Evolutionary conservation across 2,329 filamentous ascomycete genomes (phyloP), one percentile per base, ranked within the genome.

Genomic region (Tolypocladium nubicola): DNA sequence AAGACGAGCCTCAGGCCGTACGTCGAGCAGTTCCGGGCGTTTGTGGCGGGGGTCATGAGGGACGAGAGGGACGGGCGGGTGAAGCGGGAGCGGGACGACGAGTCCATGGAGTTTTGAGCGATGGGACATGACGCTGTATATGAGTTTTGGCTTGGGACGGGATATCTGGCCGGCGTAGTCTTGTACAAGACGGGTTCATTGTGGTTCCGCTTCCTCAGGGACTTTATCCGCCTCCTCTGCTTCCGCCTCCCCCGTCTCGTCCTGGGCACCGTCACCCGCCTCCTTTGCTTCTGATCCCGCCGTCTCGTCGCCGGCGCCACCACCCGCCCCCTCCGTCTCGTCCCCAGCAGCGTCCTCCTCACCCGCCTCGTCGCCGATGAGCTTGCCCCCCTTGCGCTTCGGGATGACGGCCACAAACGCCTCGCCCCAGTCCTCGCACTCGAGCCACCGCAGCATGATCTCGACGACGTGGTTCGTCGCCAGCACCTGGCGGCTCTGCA

Each of bases 391-490:
- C 71, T 99, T 99, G 61, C 94, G 79, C 73, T 90, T 91, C 0
- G 94, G 94, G 63, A 99, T 92, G 4, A 95, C 90, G 54, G 83
- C 80, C 73, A 92, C 75, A 69, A 99, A 99, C 0, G 94, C 92
- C 67, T 88, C 79, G 1, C 87, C 92, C 94, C 94, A 99, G 70
- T 97, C 88, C 2, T 89, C 89, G 53, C 83, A 84, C 71, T 97
- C 90, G 56, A 99, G 73, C 91, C 92, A 99, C 62, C 85, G 86
- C 52, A 96, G 75, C 90, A 99, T 96, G 61, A 99, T 97, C 73
- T 97, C 93, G 52, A 94, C 83, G 1, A 99, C 94, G 67, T 99
- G 94, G 68, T 97, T 99, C 9, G 93, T 97, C 4, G 93, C 87
- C 58, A 99, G 76, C 5, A 99, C 89, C 64, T 87, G 84, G 38